Conservation (phyloP, 768 basidiomycete species). For the Rhizopogon sp. region DNA sequence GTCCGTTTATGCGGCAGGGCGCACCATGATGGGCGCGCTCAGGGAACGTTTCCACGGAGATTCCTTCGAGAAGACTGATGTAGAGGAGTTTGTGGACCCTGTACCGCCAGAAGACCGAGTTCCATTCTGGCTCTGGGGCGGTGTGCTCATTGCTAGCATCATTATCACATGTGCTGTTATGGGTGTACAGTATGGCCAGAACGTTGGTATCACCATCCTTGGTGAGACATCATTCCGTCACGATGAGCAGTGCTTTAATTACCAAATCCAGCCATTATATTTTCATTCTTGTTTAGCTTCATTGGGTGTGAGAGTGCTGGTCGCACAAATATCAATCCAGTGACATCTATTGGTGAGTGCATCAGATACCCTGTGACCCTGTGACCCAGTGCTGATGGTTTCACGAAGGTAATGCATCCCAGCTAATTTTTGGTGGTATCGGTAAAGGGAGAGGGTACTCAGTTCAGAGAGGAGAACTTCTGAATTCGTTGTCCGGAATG, state of each 20-base stretch:
- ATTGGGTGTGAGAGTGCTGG: constrained; percentile 60
- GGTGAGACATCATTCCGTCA: constrained; percentile 5
- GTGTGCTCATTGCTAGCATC: constrained; percentile 42
- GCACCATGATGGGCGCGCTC: constrained; percentile 2
- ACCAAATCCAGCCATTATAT: constrained; percentile 34
- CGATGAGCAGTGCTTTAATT: neutral
- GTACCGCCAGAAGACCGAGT: constrained; percentile 52
- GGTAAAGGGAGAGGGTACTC: constrained; percentile 38
- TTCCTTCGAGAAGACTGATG: constrained; percentile 4
- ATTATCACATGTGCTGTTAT: constrained; percentile 50
- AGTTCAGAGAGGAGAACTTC: constrained; percentile 10
- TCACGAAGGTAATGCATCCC: constrained; percentile 38
- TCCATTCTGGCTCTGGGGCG: constrained; percentile 50
- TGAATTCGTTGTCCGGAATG: constrained; percentile 22
- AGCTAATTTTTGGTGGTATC: constrained; percentile 62
- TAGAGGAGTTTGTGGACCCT: constrained; percentile 44
- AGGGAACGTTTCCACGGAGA: constrained; percentile 3
- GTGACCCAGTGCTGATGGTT: neutral
- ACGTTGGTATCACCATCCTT: constrained; percentile 32
- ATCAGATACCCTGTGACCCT: neutral
- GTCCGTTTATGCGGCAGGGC: constrained; percentile 11
- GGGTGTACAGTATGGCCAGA: constrained; percentile 49
- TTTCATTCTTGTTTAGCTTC: constrained; percentile 64
- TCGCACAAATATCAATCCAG: constrained; percentile 57
- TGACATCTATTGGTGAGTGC: constrained; percentile 43